These are phyloP conservation scores for Lentinula detonsa DNA, from an alignment of 768 basidiomycete genomes.

Conservation along the genomic window DNA sequence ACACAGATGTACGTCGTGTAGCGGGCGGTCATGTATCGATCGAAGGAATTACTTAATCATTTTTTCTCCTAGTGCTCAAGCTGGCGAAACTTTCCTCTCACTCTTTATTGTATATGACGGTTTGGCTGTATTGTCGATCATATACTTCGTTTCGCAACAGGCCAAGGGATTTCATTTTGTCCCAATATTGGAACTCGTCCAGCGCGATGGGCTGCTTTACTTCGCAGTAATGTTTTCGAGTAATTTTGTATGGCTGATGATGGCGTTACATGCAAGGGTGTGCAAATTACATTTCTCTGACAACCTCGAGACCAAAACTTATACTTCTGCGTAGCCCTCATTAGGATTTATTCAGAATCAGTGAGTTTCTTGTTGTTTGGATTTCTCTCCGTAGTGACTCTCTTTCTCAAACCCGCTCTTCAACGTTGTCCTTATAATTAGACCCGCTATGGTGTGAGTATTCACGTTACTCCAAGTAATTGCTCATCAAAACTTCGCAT, in stretches of 20 bases:
- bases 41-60: not conserved
- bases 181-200: constrained; percentile 6
- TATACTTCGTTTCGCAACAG: not conserved
- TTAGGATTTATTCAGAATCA: constrained; percentile 9
- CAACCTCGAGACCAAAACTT: not conserved
- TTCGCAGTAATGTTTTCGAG: constrained; percentile 17
- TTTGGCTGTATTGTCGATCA: constrained; percentile 11
- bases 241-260: constrained; percentile 15
- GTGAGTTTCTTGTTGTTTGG: not conserved
- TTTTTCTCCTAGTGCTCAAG: not conserved
- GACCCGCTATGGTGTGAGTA: constrained; percentile 10
- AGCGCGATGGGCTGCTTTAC: constrained; percentile 14
- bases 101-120: constrained; percentile 16
- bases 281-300: not conserved
- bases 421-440: not conserved
- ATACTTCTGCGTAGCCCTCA: not conserved
- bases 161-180: not conserved
- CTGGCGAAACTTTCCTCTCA: constrained; percentile 10
- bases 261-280: constrained; percentile 10
- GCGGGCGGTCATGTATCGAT: too few relatives aligned
- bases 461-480: not conserved
- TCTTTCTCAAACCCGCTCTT: not conserved
- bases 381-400: not conserved
- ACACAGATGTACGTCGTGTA: not conserved
- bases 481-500: not conserved